Evolutionary conservation across 768 basidiomycete species (phyloP).

Genomic region (Lactifluus hygrophoroides): DNA sequence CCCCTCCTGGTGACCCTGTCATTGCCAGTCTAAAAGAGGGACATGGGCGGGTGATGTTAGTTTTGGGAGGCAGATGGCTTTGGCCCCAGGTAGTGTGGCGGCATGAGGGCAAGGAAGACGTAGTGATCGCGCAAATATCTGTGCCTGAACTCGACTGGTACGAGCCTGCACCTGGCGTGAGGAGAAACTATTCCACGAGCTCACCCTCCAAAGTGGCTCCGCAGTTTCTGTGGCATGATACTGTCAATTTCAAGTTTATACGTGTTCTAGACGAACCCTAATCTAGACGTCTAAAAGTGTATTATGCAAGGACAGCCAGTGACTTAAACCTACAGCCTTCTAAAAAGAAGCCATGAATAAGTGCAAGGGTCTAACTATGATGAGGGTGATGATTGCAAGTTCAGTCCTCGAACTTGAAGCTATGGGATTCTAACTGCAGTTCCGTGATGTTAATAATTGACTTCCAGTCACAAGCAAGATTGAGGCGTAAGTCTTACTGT

Average conservation of each 20-base stretch:
- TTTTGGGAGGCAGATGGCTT: slow-evolving; percentile 37
- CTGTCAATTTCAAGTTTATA: slow-evolving; percentile 16
- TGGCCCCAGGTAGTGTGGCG: slow-evolving; percentile 37
- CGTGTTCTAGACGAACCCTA: slow-evolving; percentile 19
- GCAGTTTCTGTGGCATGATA: slow-evolving; percentile 3
- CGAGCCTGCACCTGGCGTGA: slow-evolving; percentile 2
- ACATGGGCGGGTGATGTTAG: slow-evolving; percentile 27
- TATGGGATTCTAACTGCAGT: slow-evolving; percentile 66
- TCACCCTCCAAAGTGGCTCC: background rate
- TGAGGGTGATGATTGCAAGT: background rate
- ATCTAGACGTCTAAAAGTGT: background rate
- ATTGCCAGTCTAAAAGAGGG: slow-evolving; percentile 23
- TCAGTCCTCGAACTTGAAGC: slow-evolving; percentile 71
- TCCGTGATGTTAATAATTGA: background rate
- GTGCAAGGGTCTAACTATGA: background rate
- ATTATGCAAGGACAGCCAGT: background rate
- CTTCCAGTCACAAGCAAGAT: background rate
- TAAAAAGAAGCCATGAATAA: background rate
- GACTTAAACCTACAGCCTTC: background rate
- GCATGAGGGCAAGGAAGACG: slow-evolving; percentile 6
- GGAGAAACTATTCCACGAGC: background rate
- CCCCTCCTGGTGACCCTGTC: slow-evolving; percentile 34
- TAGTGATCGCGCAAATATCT: slow-evolving; percentile 13
- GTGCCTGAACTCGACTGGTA: slow-evolving; percentile 15
- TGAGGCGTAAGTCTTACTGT: slow-evolving; percentile 42